Evolutionary conservation across 2,329 filamentous ascomycete species (phyloP).

Genomic region (Drechslera avenae): DNA sequence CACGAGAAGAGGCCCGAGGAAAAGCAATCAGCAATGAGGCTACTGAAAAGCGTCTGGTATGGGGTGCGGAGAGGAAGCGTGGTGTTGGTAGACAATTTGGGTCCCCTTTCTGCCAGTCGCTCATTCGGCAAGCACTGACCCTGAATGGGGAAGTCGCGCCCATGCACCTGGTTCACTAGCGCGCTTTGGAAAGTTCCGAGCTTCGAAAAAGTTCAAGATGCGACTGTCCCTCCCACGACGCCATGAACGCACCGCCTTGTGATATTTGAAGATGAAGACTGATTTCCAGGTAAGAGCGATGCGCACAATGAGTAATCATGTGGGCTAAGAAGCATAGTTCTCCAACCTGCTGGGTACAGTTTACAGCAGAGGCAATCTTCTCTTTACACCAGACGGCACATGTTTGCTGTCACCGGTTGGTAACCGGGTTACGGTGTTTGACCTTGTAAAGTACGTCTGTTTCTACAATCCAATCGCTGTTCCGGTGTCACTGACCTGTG

Average conservation of each 20-base stretch:
- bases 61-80: conserved; percentile 23
- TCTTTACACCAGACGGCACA: conserved; percentile 95
- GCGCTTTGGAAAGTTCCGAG: conserved; percentile 12
- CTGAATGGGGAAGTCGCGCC: conserved; percentile 45
- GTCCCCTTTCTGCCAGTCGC: conserved; percentile 47
- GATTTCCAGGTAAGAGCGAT: conserved; percentile 80
- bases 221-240: conserved; percentile 29
- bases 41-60: conserved; percentile 14
- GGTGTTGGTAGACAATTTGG: conserved; percentile 42
- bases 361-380: conserved; percentile 95
- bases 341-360: conserved; percentile 98
- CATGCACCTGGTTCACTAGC: conserved; percentile 26
- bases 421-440: conserved; percentile 94
- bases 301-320: background rate
- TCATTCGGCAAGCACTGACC: conserved; percentile 47
- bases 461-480: no score
- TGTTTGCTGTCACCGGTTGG: conserved; percentile 95
- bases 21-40: conserved; percentile 3
- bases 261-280: conserved; percentile 78
- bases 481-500: conserved; percentile 7
- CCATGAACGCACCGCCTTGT: conserved; percentile 11
- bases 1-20: conserved; percentile 4
- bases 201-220: conserved; percentile 44
- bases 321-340: conserved; percentile 67
- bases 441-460: conserved; percentile 80